Evolutionary conservation across 306 rosid species (phyloP).

Genomic region (Vachellia pachyceras): DNA sequence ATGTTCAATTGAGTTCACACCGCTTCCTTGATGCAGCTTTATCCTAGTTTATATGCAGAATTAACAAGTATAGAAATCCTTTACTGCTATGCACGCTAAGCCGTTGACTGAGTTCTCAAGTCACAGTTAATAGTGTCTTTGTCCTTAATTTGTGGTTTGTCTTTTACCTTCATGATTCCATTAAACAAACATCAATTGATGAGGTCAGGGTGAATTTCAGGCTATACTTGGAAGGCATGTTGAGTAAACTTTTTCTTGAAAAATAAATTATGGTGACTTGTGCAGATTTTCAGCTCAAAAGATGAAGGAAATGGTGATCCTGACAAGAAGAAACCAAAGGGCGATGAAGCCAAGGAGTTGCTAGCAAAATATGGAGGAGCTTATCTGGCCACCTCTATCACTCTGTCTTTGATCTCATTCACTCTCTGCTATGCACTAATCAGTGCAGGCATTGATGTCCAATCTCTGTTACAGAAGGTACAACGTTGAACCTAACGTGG

Average conservation of each 20-base stretch:
- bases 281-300: slow-evolving; percentile 88
- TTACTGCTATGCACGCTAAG: background rate
- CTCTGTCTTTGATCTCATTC: slow-evolving; percentile 82
- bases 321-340: slow-evolving; percentile 68
- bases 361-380: slow-evolving; percentile 96
- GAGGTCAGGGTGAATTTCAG: slow-evolving; percentile 2
- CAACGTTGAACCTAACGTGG: slow-evolving; percentile 13
- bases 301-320: slow-evolving; percentile 56
- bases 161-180: background rate
- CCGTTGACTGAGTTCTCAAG: slow-evolving; percentile 14
- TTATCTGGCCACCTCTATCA: slow-evolving; percentile 84
- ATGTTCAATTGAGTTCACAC: slow-evolving; percentile 25
- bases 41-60: slow-evolving; percentile 11
- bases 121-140: slow-evolving; percentile 15
- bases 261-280: slow-evolving; percentile 15
- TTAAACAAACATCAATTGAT: background rate
- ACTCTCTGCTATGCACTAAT: slow-evolving; percentile 73
- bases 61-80: background rate
- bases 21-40: slow-evolving; percentile 33
- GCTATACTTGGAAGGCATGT: slow-evolving; percentile 29
- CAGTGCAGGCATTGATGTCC: slow-evolving; percentile 79
- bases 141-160: slow-evolving; percentile 26
- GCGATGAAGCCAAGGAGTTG: slow-evolving; percentile 86
- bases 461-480: slow-evolving; percentile 80
- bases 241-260: background rate